Base-by-base conservation (phyloP, 345 rosid genomes). In the Populus simonii region DNA sequence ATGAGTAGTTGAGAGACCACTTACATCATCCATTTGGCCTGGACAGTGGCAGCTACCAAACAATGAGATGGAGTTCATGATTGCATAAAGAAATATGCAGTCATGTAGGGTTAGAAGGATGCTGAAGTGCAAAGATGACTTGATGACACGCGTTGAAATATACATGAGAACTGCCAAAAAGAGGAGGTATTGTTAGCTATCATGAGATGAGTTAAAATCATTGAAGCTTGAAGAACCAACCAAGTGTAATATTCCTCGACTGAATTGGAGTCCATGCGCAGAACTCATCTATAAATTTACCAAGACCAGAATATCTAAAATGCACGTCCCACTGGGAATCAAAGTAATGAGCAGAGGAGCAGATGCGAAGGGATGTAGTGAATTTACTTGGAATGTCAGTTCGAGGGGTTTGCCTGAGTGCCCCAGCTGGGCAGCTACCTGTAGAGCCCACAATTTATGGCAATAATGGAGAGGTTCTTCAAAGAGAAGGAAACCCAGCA, bases 371-470 rank as follows among this genome's bases (percentile, higher is more conserved):
- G 15, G 41, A 74, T 13, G 23, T 1, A 9, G 45, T 66, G 74
- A 61, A 71, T 39, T 74, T 41, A 57, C 47, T 71, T 8, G 59
- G 68, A 25, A 7, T 62, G 76, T 25, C 62, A 79, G 70, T 47
- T 70, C 6, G 61, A 74, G 79, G 74, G 45, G 15, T 68, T 71
- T 27, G 66, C 47, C 35, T 8, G 13, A 5, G 53, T n/a, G 31
- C 15, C 13, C 35, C 22, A 29, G 45, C 47, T 35, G 22, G 59
- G 57, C 65, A 53, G 38, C 73, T 29, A 62, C 66, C 22, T 25
- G 75, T 20, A 27, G 80, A 29, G 43, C 81, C 89, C 68, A 23
- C 79, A 55, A 22, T 22, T 63, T 1, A 20, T 9, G 49, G 31
- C 72, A 77, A 59, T 62, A 18, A 72, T 18, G 41, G 33, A 57